These are phyloP conservation scores for Kodamaea laetipori DNA, from an alignment of 805 yeast genomes.

Conservation along the genomic window DNA sequence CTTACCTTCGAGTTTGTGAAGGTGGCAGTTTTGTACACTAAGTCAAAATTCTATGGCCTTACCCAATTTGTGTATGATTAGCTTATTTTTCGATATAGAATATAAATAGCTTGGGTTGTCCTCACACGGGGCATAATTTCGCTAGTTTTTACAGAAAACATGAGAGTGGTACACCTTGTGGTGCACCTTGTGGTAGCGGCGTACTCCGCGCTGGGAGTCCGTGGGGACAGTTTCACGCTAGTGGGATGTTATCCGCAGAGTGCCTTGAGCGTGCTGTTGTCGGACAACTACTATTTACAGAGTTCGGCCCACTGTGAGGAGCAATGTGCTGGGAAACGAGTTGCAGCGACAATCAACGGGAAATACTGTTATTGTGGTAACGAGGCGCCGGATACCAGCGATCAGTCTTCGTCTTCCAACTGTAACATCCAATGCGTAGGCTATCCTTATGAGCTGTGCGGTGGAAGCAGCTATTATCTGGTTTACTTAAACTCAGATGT, in stretches of 20 bases:
- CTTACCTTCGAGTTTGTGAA: neutral
- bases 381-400: conserved; percentile 31
- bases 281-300: conserved; percentile 57
- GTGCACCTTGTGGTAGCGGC: conserved; percentile 7
- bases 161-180: conserved; percentile 10
- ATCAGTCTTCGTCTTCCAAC: conserved; percentile 16
- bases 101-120: conserved; percentile 9
- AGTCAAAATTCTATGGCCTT: conserved; percentile 2
- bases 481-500: conserved; percentile 45
- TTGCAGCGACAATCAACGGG: conserved; percentile 49
- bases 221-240: conserved; percentile 14
- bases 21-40: too few species aligned
- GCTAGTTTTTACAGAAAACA: conserved; percentile 1
- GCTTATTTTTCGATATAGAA: conserved; percentile 4
- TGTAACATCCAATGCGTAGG: conserved; percentile 53
- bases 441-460: conserved; percentile 63
- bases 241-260: conserved; percentile 26
- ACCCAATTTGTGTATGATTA: conserved; percentile 4
- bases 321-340: conserved; percentile 49
- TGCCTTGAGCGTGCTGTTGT: conserved; percentile 8
- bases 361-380: conserved; percentile 69
- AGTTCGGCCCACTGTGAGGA: conserved; percentile 57
- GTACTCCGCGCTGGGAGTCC: conserved; percentile 2
- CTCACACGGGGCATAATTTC: conserved; percentile 2
- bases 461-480: conserved; percentile 40